These are phyloP conservation scores for Aureobasidium subglaciale DNA, from an alignment of 2,329 filamentous ascomycete species.

Conservation along the genomic window DNA sequence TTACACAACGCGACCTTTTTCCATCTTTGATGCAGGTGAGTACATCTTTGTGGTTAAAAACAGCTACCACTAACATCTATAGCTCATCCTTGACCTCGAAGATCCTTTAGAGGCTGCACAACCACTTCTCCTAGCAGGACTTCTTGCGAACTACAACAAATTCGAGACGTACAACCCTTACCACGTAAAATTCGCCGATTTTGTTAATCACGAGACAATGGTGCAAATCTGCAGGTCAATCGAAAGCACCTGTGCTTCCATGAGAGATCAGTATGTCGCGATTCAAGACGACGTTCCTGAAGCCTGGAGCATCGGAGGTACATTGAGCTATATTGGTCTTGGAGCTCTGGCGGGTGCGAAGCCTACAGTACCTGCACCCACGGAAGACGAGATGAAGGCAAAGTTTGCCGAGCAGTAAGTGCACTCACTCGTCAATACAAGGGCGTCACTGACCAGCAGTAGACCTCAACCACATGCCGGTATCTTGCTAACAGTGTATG, in stretches of 20 bases:
- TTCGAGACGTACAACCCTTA: constrained; percentile 98
- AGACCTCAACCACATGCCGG: constrained; percentile 76
- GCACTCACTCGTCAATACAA: background rate
- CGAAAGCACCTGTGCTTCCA: constrained; percentile 59
- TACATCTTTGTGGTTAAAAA: background rate
- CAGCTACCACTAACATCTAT: constrained; percentile 2
- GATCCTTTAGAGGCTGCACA: constrained; percentile 53
- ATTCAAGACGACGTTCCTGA: constrained; percentile 87
- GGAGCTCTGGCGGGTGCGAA: constrained; percentile 62
- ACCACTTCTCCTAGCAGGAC: constrained; percentile 74
- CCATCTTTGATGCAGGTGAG: constrained; percentile 86
- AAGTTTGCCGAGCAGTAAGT: constrained; percentile 73
- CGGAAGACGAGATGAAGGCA: constrained; percentile 72
- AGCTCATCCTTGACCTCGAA: constrained; percentile 78
- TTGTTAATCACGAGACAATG: constrained; percentile 86
- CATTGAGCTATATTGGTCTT: constrained; percentile 77
- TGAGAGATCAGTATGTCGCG: constrained; percentile 71
- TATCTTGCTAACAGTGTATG: constrained; percentile 77
- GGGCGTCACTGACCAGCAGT: constrained; percentile 19
- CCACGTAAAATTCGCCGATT: constrained; percentile 82
- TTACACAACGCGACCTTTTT: constrained; percentile 90
- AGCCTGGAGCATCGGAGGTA: constrained; percentile 76
- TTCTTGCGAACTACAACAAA: constrained; percentile 97
- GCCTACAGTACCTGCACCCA: constrained; percentile 52
- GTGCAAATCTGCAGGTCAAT: constrained; percentile 72